A percentile compares a stretch with the other conserved stretches of the same genome.
These are phyloP conservation scores for Babesia ovis DNA, from an alignment of 169 alveolate genomes.

Conservation along the genomic window DNA sequence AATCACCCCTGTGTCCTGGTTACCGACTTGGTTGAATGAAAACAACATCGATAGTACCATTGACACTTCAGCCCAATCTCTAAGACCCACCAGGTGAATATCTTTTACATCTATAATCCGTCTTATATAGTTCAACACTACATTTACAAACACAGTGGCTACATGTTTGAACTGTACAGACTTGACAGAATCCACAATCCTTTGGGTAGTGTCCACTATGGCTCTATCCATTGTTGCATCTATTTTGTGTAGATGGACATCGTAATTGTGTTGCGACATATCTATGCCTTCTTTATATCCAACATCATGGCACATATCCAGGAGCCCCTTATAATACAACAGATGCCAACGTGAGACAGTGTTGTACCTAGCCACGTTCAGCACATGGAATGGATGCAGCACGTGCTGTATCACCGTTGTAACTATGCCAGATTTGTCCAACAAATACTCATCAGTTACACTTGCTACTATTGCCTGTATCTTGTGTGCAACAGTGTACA, in stretches of 20 bases:
- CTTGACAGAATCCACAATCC: background rate
- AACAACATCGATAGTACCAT: background rate
- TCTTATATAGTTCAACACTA: background rate
- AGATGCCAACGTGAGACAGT: background rate
- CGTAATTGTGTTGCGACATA: no score
- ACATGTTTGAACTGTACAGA: background rate
- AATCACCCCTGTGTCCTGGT: background rate
- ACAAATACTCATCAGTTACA: background rate
- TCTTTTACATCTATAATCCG: background rate
- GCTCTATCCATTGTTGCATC: background rate
- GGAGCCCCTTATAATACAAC: constrained; percentile 6
- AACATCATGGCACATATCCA: constrained; percentile 3
- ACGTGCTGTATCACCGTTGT: background rate
- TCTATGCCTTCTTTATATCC: background rate
- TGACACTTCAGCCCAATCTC: background rate
- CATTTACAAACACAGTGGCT: constrained; percentile 1
- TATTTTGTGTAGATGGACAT: no score
- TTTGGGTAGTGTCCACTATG: background rate
- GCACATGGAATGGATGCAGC: constrained; percentile 27
- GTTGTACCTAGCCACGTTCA: background rate
- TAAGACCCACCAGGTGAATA: background rate
- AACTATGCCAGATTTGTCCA: background rate
- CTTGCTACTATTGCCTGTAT: background rate
- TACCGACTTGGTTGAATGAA: background rate
- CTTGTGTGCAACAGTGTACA: constrained; percentile 14